Conservation (phyloP, 176 grass and related monocot species). For the Eremochloa ophiuroides region DNA sequence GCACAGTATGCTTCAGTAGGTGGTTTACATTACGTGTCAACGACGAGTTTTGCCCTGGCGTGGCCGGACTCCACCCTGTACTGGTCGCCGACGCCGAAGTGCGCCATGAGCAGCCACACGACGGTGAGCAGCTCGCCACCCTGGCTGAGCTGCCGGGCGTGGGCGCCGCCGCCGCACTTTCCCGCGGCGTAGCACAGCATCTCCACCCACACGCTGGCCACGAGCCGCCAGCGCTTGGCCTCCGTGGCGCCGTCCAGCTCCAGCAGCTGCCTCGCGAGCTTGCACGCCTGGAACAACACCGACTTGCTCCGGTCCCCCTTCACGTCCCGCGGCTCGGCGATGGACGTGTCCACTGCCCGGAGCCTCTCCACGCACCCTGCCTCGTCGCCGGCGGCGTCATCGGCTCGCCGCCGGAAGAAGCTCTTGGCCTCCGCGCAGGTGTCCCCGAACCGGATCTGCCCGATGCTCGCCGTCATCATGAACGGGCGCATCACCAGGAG, state of each 20-base stretch:
- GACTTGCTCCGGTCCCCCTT: slow-evolving; percentile 62
- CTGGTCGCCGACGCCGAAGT: slow-evolving; percentile 22
- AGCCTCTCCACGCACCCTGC: background rate
- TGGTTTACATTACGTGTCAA: background rate
- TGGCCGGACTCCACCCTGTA: background rate
- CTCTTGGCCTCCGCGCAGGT: slow-evolving; percentile 47
- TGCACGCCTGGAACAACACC: slow-evolving; percentile 44
- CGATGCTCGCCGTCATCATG: slow-evolving; percentile 48
- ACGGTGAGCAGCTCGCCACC: slow-evolving; percentile 55
- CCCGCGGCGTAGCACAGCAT: slow-evolving; percentile 44
- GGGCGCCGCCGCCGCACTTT: slow-evolving; percentile 27
- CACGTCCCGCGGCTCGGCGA: background rate
- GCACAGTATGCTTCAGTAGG: too few relatives aligned
- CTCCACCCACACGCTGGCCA: slow-evolving; percentile 38
- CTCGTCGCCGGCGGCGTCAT: background rate
- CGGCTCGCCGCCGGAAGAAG: slow-evolving; percentile 26
- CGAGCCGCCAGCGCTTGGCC: background rate
- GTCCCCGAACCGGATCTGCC: slow-evolving; percentile 48
- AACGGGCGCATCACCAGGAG: slow-evolving; percentile 35
- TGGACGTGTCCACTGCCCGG: background rate
- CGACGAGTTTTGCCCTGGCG: background rate
- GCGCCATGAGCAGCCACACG: slow-evolving; percentile 45
- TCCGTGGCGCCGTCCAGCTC: background rate
- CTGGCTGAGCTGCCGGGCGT: slow-evolving; percentile 38
- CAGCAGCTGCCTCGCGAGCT: slow-evolving; percentile 23